Percentiles rank a stretch among this genome's conserved stretches.
These are phyloP conservation scores for Beauveria varroae DNA, from an alignment of 2,329 filamentous ascomycete species.

Conservation along the genomic window DNA sequence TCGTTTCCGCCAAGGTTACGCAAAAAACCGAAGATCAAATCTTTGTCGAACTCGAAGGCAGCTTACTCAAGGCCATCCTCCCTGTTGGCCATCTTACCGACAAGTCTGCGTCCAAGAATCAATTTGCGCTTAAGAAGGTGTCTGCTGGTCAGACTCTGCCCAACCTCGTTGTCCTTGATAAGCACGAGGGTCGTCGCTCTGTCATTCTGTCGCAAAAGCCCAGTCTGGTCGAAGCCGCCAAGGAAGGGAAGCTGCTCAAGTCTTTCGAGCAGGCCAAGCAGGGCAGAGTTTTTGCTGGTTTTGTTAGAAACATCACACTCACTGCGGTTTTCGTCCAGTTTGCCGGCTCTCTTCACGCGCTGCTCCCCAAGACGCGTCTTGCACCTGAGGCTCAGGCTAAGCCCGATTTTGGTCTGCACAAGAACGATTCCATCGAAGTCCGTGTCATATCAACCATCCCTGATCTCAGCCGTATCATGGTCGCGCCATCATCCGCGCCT, in stretches of 20 bases:
- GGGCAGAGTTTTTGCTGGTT: conserved; percentile 64
- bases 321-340: conserved; percentile 88
- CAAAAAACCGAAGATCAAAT: conserved; percentile 73
- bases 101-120: conserved; percentile 71
- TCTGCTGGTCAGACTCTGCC: conserved; percentile 75
- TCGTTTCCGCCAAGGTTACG: conserved; percentile 73
- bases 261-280: conserved; percentile 64
- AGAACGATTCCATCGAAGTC: conserved; percentile 66
- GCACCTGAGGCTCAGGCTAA: conserved; percentile 59
- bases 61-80: conserved; percentile 70
- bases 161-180: conserved; percentile 80
- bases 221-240: conserved; percentile 68
- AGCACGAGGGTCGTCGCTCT: conserved; percentile 67
- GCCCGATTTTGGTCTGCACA: conserved; percentile 71
- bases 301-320: conserved; percentile 75
- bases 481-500: conserved; percentile 41
- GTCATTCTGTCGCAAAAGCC: conserved; percentile 77
- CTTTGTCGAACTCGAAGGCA: conserved; percentile 66
- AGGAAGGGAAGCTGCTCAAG: conserved; percentile 63
- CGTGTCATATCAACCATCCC: conserved; percentile 67
- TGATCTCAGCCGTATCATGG: conserved; percentile 60
- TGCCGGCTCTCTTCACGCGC: conserved; percentile 64
- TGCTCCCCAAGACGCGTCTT: conserved; percentile 74
- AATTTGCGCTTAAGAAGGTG: conserved; percentile 70
- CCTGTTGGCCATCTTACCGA: conserved; percentile 76